phyloP scores from a whole-genome alignment of 225 moss, liverwort and hornwort genomes.

The Polytrichum formosum region DNA sequence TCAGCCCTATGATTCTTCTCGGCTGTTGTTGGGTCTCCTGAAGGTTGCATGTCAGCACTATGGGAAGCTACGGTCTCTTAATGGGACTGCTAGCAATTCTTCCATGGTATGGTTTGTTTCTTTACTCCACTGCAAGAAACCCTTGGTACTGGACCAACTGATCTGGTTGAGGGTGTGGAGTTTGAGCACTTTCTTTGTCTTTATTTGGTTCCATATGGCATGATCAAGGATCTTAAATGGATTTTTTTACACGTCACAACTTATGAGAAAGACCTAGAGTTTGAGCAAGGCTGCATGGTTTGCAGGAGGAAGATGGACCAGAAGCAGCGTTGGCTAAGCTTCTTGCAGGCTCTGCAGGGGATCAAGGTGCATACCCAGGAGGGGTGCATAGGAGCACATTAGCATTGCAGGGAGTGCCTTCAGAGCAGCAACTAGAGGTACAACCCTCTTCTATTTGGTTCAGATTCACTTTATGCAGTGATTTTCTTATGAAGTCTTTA shows the following conservation, averaged over 20 bases:
- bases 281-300: constrained; percentile 35
- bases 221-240: no score
- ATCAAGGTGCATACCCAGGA: constrained; percentile 73
- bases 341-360: constrained; percentile 63
- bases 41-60: constrained; percentile 90
- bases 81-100: constrained; percentile 49
- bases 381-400: constrained; percentile 37
- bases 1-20: constrained; percentile 53
- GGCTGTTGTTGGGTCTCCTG: constrained; percentile 70
- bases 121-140: no score
- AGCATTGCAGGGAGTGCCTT: constrained; percentile 68
- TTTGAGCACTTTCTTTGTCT: no score
- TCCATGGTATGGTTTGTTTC: constrained; percentile 53
- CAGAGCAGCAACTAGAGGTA: constrained; percentile 94
- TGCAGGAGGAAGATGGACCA: constrained; percentile 85
- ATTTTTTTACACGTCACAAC: no score
- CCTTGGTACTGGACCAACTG: no score
- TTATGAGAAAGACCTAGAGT: no score
- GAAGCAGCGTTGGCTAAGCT: constrained; percentile 80
- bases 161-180: no score
- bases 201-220: no score
- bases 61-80: constrained; percentile 75
- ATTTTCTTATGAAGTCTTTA: background rate
- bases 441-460: background rate
- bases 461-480: background rate